These are phyloP conservation scores for Amaranthus cruentus DNA, from an alignment of 148 eudicot species.

Conservation along the genomic window DNA sequence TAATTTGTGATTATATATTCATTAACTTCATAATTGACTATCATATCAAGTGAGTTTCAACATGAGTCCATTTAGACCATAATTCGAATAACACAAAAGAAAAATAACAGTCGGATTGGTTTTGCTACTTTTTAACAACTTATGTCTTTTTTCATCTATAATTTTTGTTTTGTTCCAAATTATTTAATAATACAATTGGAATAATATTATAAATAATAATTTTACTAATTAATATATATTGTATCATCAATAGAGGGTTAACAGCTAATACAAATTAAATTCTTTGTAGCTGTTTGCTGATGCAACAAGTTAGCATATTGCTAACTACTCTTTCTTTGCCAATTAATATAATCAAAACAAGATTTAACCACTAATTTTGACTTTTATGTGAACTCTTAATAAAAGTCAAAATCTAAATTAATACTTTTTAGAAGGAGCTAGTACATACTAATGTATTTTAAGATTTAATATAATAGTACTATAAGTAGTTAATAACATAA, in stretches of 20 bases:
- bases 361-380: constrained; percentile 26
- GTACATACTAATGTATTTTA: neutral
- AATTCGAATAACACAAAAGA: no score
- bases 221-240: neutral
- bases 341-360: constrained; percentile 9
- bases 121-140: no score
- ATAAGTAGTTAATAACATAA: neutral
- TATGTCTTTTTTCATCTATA: no score
- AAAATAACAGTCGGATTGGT: no score
- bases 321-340: constrained; percentile 17
- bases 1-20: no score
- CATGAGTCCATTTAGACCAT: no score
- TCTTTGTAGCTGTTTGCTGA: neutral
- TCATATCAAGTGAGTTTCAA: no score
- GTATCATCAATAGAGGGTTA: neutral
- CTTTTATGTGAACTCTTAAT: constrained; percentile 18
- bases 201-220: no score
- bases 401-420: constrained; percentile 23
- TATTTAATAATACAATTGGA: no score
- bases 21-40: no score
- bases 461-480: neutral
- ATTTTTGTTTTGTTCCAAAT: no score
- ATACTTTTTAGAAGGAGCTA: constrained; percentile 4
- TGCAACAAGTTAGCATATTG: constrained; percentile 1
- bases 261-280: constrained; percentile 10